Base-by-base conservation (phyloP, 441 rosid species). In the Cnidoscolus chayamansa region DNA sequence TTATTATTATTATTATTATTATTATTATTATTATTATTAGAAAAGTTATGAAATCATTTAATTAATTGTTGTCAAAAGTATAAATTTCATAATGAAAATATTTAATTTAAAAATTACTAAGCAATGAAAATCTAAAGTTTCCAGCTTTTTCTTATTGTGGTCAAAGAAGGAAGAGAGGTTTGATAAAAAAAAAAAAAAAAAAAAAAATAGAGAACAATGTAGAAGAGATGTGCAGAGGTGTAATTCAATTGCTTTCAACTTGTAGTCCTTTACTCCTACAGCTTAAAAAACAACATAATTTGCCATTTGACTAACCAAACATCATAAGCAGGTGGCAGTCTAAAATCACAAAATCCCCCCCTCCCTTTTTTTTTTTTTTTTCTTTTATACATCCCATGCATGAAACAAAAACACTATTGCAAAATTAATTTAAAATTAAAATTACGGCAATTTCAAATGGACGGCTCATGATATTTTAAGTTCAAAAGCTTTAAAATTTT, bases 381-480 rank as follows among this genome's bases (percentile, higher is more conserved):
- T 65, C 48, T 63, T 82, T 72, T 76, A 77, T 81, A 81, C 47
- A 77, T 71, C 79, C 81, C 71, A 58, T 72, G 66, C 74, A 74
- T 66, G 72, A 77, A 74, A 74, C 35, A 73, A 30, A 35, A 70
- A 74, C 45, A 66, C 60, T 72, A 68, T 59, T 10, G 65, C 56
- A 63, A 80, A 79, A 82, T 17, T 25, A 25, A 25, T 25, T 25
- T 25, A 25, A 25, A 25, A 25, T 25, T 25, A 66, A 67, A 76
- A 78, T 73, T 81, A 73, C 76, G 70, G 77, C 60, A 65, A 65
- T 53, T 63, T 65, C 77, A 64, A 55, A 77, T 43, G 49, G 56
- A 76, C 48, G 71, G 64, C 61, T 65, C 47, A 25, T 51, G 68
- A 73, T 78, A 81, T 77, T 74, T 74, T 71, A 73, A 71, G 70